Conservation (phyloP, 2,329 filamentous ascomycete species). For the Chaetomiaceae sp. region DNA sequence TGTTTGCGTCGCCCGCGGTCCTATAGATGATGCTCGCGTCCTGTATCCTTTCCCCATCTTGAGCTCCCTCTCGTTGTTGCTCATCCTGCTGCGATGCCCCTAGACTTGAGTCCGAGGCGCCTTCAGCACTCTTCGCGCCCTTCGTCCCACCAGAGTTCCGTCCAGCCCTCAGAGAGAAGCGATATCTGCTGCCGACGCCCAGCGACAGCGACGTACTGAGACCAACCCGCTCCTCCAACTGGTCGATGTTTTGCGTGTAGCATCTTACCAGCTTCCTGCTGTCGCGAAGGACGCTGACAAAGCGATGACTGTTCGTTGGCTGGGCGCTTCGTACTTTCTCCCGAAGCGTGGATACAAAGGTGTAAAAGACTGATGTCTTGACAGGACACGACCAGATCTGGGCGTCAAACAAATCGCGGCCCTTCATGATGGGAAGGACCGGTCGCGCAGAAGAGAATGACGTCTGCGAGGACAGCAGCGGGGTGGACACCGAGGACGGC, state of each 20-base stretch:
- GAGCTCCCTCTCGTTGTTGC: not conserved
- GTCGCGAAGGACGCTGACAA: conserved; percentile 63
- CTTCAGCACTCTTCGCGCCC: conserved; percentile 11
- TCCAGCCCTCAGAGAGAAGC: conserved; percentile 45
- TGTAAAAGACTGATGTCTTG: conserved; percentile 67
- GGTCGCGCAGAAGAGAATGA: conserved; percentile 28
- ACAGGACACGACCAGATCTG: conserved; percentile 65
- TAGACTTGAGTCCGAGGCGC: not conserved
- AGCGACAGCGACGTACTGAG: conserved; percentile 58
- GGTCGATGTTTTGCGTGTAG: conserved; percentile 74
- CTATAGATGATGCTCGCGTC: too few species aligned
- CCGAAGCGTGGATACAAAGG: conserved; percentile 63
- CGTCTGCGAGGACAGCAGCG: conserved; percentile 30
- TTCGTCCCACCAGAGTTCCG: conserved; percentile 16
- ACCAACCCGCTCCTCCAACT: conserved; percentile 66
- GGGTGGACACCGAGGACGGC: conserved; percentile 38
- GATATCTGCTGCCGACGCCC: conserved; percentile 57
- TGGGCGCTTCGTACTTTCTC: conserved; percentile 60
- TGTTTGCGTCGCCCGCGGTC: not conserved
- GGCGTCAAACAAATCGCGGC: conserved; percentile 66
- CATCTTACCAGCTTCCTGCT: conserved; percentile 64
- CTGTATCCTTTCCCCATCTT: not conserved
- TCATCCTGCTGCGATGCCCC: conserved; percentile 6
- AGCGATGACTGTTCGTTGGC: conserved; percentile 63
- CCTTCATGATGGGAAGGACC: conserved; percentile 59